Evolutionary conservation across 345 rosid species (phyloP).

Genomic region (Ricinus communis): DNA sequence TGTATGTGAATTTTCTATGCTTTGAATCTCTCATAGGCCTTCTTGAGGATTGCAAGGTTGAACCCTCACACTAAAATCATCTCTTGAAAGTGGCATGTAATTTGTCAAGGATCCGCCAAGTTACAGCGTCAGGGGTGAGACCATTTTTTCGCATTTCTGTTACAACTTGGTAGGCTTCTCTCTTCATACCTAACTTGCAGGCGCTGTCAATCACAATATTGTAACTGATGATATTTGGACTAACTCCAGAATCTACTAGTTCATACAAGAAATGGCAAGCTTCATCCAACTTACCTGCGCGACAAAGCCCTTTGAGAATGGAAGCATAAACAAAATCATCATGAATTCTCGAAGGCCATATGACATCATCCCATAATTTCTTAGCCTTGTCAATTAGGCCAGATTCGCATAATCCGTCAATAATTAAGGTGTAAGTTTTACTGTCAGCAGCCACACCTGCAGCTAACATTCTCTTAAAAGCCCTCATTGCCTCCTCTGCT

Average conservation of each 20-base stretch:
- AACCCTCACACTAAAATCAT: constrained; percentile 14
- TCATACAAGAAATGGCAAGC: constrained; percentile 82
- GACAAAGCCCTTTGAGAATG: constrained; percentile 72
- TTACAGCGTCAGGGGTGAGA: constrained; percentile 70
- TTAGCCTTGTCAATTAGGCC: constrained; percentile 57
- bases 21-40: not conserved
- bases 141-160: constrained; percentile 76
- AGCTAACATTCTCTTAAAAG: constrained; percentile 50
- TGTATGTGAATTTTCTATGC: not conserved
- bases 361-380: constrained; percentile 72
- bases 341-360: constrained; percentile 77
- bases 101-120: constrained; percentile 83
- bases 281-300: constrained; percentile 45
- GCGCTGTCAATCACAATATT: constrained; percentile 72
- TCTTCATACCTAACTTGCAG: constrained; percentile 62
- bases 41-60: not conserved
- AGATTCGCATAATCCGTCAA: constrained; percentile 55
- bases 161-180: constrained; percentile 77
- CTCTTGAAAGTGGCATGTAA: constrained; percentile 38
- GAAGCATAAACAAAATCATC: constrained; percentile 77
- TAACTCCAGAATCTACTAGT: constrained; percentile 62
- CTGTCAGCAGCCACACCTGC: constrained; percentile 47
- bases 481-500: constrained; percentile 53
- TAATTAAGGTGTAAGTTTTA: constrained; percentile 52
- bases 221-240: constrained; percentile 66